A percentile compares a stretch with the other conserved stretches of the same genome.
Evolutionary conservation across 2,329 filamentous ascomycete genomes (phyloP).

Genomic region (Colletotrichum plurivorum): DNA sequence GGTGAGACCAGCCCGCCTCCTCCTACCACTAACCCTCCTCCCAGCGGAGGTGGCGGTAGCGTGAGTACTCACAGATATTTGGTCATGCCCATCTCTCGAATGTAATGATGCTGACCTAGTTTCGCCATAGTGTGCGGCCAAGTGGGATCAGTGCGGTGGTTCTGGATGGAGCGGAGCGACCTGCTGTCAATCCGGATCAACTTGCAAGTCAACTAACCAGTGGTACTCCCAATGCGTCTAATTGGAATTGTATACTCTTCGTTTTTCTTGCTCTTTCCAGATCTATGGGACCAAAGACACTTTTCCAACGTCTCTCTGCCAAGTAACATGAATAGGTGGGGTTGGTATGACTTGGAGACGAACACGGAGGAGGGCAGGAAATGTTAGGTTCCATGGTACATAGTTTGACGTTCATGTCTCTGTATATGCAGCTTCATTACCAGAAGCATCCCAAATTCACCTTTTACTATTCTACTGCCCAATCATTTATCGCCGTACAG

Average conservation of each 20-base stretch:
- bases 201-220: constrained; percentile 43
- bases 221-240: constrained; percentile 46
- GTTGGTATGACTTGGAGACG: too few relatives aligned
- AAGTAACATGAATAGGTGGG: too few relatives aligned
- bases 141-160: constrained; percentile 44
- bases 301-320: too few relatives aligned
- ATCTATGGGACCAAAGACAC: too few relatives aligned
- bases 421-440: too few relatives aligned
- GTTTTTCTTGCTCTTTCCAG: too few relatives aligned
- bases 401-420: too few relatives aligned
- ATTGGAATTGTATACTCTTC: too few relatives aligned
- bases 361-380: too few relatives aligned
- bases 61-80: not conserved
- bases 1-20: constrained; percentile 29
- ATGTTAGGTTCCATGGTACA: too few relatives aligned
- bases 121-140: constrained; percentile 38
- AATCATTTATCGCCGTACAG: not conserved
- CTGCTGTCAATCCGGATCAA: constrained; percentile 44
- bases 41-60: constrained; percentile 8
- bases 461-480: too few relatives aligned
- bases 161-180: constrained; percentile 44
- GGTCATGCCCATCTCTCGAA: not conserved
- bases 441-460: too few relatives aligned
- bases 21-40: constrained; percentile 23
- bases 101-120: not conserved